Evolutionary conservation across 2,329 filamentous ascomycete genomes (phyloP).

Genomic region (Talaromyces amestolkiae): DNA sequence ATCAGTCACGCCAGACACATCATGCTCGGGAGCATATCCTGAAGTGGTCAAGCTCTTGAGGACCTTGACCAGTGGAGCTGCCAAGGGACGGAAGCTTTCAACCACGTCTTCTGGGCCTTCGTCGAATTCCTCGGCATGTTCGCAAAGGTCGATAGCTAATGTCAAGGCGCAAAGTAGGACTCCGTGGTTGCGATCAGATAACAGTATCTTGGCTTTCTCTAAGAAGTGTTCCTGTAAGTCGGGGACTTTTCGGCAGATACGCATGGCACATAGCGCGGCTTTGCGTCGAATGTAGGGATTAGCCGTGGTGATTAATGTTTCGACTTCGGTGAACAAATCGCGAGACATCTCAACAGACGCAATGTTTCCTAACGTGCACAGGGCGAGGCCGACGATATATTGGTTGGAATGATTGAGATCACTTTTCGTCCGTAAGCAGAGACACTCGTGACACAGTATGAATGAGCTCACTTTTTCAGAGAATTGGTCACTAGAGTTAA

Average conservation of each 20-base stretch:
- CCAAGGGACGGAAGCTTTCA: slow-evolving; percentile 84
- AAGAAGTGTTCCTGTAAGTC: slow-evolving; percentile 96
- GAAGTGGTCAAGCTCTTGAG: slow-evolving; percentile 90
- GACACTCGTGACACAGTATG: not conserved
- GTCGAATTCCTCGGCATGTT: slow-evolving; percentile 82
- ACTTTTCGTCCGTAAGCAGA: slow-evolving; percentile 54
- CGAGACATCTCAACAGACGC: slow-evolving; percentile 97
- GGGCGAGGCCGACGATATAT: slow-evolving; percentile 93
- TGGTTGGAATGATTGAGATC: slow-evolving; percentile 97
- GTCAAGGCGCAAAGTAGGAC: slow-evolving; percentile 91
- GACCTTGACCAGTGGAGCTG: slow-evolving; percentile 82
- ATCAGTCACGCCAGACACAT: slow-evolving; percentile 96
- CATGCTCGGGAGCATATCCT: slow-evolving; percentile 95
- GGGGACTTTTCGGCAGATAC: slow-evolving; percentile 96
- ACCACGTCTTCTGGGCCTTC: slow-evolving; percentile 85
- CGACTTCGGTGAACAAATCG: slow-evolving; percentile 94
- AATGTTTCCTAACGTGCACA: slow-evolving; percentile 96
- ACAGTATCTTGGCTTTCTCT: slow-evolving; percentile 83
- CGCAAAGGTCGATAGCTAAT: slow-evolving; percentile 85
- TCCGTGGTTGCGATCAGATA: slow-evolving; percentile 93
- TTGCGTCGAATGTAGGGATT: slow-evolving; percentile 99
- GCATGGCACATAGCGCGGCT: slow-evolving; percentile 97
- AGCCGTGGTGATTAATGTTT: slow-evolving; percentile 82
- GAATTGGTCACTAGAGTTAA: slow-evolving; percentile 96
- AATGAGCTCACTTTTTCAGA: slow-evolving; percentile 76